phyloP scores from a whole-genome alignment of 305 asterid species.

The Plantago rigida region DNA sequence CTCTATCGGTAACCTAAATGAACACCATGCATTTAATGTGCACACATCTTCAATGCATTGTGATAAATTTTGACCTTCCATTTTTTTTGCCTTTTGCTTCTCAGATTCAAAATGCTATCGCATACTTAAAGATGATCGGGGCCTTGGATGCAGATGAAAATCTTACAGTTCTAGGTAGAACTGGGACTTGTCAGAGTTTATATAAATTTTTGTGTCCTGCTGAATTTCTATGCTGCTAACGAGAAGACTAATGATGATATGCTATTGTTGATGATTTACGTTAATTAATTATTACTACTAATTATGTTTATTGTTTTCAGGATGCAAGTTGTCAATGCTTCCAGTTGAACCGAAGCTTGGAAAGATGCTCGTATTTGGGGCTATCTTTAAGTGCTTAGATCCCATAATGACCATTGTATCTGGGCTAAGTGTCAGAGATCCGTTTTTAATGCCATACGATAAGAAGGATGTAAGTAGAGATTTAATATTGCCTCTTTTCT shows the following conservation, averaged over 20 bases:
- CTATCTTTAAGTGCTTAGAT: slow-evolving; percentile 70
- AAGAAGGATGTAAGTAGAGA: slow-evolving; percentile 74
- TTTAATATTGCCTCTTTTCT: slow-evolving; percentile 10
- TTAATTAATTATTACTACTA: no score
- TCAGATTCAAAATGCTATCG: slow-evolving; percentile 92
- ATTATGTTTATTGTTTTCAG: slow-evolving; percentile 32
- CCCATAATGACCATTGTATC: slow-evolving; percentile 90
- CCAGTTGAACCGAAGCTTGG: slow-evolving; percentile 99
- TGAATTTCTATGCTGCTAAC: neutral
- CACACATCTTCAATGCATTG: neutral
- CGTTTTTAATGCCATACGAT: slow-evolving; percentile 88
- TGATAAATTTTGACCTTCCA: slow-evolving; percentile 18
- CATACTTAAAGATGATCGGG: slow-evolving; percentile 78
- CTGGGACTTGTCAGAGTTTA: slow-evolving; percentile 20
- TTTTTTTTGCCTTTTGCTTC: slow-evolving; percentile 25
- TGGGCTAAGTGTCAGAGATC: slow-evolving; percentile 81
- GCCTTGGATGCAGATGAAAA: slow-evolving; percentile 84
- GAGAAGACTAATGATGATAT: neutral
- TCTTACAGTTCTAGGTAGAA: slow-evolving; percentile 68
- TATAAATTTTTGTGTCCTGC: neutral
- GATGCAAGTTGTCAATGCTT: slow-evolving; percentile 71
- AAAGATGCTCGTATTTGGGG: slow-evolving; percentile 79
- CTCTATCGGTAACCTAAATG: slow-evolving; percentile 59
- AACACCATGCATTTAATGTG: slow-evolving; percentile 14
- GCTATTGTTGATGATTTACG: neutral